Evolutionary conservation across 345 rosid genomes (phyloP).

Genomic region (Capsella bursapastoris): DNA sequence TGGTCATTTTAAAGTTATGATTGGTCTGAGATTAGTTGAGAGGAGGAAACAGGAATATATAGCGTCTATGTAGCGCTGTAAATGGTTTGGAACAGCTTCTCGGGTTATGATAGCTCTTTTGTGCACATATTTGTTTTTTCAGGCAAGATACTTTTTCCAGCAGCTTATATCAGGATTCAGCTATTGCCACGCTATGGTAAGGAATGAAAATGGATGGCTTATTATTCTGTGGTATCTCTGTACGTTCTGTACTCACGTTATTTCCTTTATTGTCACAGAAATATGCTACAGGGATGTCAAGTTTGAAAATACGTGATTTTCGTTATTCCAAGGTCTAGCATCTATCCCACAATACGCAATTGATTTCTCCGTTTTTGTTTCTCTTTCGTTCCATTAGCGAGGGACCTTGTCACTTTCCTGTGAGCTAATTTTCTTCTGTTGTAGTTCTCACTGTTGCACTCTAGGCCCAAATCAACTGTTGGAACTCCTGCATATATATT

Average conservation of each 20-base stretch:
- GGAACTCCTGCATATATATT: slow-evolving; percentile 79
- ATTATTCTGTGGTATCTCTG: background rate
- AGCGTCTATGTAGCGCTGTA: too few species aligned
- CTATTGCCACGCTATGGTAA: slow-evolving; percentile 66
- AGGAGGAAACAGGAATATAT: background rate
- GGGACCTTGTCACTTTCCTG: background rate
- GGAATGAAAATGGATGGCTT: background rate
- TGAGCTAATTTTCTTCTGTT: slow-evolving; percentile 11
- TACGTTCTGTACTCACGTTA: background rate
- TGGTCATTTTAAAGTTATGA: background rate
- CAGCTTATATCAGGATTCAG: slow-evolving; percentile 72
- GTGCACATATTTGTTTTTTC: slow-evolving; percentile 3
- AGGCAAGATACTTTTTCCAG: slow-evolving; percentile 70
- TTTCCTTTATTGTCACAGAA: slow-evolving; percentile 44
- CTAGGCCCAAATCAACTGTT: slow-evolving; percentile 80
- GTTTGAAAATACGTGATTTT: slow-evolving; percentile 75
- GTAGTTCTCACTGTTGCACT: slow-evolving; percentile 75
- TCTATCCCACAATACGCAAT: background rate
- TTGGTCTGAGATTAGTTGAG: background rate
- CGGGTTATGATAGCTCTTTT: background rate
- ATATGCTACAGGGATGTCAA: slow-evolving; percentile 74
- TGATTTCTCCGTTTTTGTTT: background rate
- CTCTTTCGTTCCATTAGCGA: background rate
- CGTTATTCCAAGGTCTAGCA: slow-evolving; percentile 65
- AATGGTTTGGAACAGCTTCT: too few species aligned